Base-by-base conservation (phyloP, 1,284 basidiomycete species). In the Boletellus sp. region DNA sequence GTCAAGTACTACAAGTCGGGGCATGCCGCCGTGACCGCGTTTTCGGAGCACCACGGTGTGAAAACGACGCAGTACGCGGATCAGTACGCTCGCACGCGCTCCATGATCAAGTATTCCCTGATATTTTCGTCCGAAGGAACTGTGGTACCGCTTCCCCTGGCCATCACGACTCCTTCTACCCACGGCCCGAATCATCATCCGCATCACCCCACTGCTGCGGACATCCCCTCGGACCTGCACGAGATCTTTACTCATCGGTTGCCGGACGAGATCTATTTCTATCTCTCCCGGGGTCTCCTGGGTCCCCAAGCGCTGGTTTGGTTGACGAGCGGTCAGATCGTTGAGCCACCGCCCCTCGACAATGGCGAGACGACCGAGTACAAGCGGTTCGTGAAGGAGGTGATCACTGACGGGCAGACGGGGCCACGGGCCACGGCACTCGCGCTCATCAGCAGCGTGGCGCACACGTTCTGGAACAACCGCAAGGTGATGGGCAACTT, bases 331-430 rank as follows among this genome's bases (percentile, higher is more conserved):
- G 94, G 85, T 62, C 82, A 88, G 73, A 81, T 96, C 55, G 74
- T 89, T 51, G 96, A 99, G 70, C 80, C 81, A 41, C 92, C 93
- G 13, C 97, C 97, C 16, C 78, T 99, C 49, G 93, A 95, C 68
- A 94, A 94, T 61, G 94, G 95, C 12, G 95, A 97, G 71, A 92
- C 91, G 39, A 91, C 83, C 10, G 96, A 99, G 67, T 99, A 97
- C 70, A 85, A 85, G 58, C 83, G 91, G 19, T 99, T 97, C 69
- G 84, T 98, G 59, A 95, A 94, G 72, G 93, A 97, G 69, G 89
- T 92, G 42, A 88, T 99, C 50, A 98, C 94, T 0, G 96, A 99
- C 62, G 89, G 85, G 24, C 87, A 83, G 68, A 96, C 87, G 33
- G 91, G 92, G 3, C 97, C 97, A 24, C 83, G 95, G 41, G 94